These are phyloP conservation scores for Mucor indicus DNA, from an alignment of 371 early-diverging fungal genomes.

Conservation along the genomic window DNA sequence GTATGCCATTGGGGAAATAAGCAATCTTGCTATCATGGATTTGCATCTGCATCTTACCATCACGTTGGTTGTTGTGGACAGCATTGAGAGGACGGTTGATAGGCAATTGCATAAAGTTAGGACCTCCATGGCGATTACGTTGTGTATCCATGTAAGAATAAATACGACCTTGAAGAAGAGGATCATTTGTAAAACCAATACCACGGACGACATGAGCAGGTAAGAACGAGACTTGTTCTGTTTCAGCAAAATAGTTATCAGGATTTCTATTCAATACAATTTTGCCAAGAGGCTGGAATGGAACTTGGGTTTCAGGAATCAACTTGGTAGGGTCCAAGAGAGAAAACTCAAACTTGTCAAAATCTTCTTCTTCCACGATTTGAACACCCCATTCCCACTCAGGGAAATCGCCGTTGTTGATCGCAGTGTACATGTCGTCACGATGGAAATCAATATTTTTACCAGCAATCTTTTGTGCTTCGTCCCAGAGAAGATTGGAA, in stretches of 20 bases:
- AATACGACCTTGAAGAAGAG: constrained; percentile 53
- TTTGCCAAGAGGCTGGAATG: constrained; percentile 43
- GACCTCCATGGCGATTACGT: constrained; percentile 41
- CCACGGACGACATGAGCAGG: constrained; percentile 43
- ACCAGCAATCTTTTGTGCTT: constrained; percentile 51
- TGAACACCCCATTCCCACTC: constrained; percentile 53
- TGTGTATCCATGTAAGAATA: constrained; percentile 56
- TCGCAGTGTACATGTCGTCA: constrained; percentile 45
- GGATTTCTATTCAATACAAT: constrained; percentile 52
- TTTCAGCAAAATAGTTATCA: constrained; percentile 56
- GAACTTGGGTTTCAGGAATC: constrained; percentile 45
- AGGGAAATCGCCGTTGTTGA: constrained; percentile 47
- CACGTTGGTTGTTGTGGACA: constrained; percentile 53
- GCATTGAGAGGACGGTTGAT: constrained; percentile 45
- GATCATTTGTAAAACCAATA: constrained; percentile 49
- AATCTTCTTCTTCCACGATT: constrained; percentile 37
- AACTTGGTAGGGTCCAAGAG: constrained; percentile 56
- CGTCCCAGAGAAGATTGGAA: constrained; percentile 42
- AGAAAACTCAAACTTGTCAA: constrained; percentile 46
- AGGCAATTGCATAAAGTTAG: constrained; percentile 52
- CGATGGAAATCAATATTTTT: constrained; percentile 50
- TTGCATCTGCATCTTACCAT: constrained; percentile 36
- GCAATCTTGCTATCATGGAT: constrained; percentile 13
- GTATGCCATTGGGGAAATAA: constrained; percentile 17
- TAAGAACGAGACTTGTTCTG: constrained; percentile 51